These are phyloP conservation scores for Chalciporus sphaerocephalus DNA, from an alignment of 768 basidiomycete genomes.

Conservation along the genomic window DNA sequence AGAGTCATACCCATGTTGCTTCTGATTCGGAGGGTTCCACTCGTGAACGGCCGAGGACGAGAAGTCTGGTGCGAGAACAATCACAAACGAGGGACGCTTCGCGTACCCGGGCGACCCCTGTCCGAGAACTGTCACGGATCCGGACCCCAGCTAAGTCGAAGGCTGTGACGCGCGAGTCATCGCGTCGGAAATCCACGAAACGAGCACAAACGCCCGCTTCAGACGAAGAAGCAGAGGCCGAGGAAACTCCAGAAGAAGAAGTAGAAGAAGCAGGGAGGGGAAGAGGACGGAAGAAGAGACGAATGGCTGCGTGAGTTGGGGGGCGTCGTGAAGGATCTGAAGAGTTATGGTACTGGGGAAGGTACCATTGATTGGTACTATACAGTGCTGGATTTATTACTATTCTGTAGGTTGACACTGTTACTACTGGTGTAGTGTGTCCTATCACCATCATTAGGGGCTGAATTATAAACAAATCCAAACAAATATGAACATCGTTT, in stretches of 20 bases:
- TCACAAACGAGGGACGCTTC: slow-evolving; percentile 15
- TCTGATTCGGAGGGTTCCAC: slow-evolving; percentile 26
- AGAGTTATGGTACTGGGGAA: neutral
- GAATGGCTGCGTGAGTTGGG: slow-evolving; percentile 13
- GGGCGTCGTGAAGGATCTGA: neutral
- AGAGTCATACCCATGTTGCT: slow-evolving; percentile 10
- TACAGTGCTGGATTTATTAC: neutral
- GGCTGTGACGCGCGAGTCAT: neutral
- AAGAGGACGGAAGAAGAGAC: slow-evolving; percentile 29
- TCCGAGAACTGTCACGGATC: neutral
- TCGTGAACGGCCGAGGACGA: slow-evolving; percentile 19
- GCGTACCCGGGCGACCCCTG: neutral
- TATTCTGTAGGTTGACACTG: neutral
- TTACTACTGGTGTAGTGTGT: neutral
- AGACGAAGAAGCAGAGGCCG: slow-evolving; percentile 9
- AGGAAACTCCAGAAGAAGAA: slow-evolving; percentile 1
- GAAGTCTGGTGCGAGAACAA: slow-evolving; percentile 22
- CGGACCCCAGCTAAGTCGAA: slow-evolving; percentile 11
- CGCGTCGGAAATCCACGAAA: neutral
- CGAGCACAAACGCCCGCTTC: slow-evolving; percentile 3
- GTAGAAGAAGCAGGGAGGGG: slow-evolving; percentile 16
- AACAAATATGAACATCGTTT: neutral
- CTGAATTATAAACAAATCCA: neutral
- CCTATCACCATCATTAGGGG: too few species aligned
- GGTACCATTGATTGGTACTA: neutral